Evolutionary conservation across 148 eudicot genomes (phyloP), one percentile per base, ranked within the genome.

Genomic region (Salicornia ramosissima): DNA sequence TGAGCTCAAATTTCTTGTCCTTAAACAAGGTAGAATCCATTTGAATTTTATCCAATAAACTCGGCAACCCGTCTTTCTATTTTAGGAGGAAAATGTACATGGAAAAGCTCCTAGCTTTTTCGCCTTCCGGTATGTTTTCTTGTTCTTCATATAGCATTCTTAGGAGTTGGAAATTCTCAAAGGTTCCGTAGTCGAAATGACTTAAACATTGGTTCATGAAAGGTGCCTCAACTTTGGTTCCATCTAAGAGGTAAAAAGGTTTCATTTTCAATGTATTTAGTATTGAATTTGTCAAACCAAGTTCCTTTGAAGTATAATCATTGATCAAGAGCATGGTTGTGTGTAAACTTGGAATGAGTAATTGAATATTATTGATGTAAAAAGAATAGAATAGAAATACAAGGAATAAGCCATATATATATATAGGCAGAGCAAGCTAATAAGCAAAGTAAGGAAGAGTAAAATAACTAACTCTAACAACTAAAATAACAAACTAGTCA

Each of bases 31-130:
- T n/a, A n/a, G 42, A 9, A 1, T 62, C 36, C 14, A 29, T 39
- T 0, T 28, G 55, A 3, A 62, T n/a, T 0, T 30, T 42, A 25
- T 70, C 26, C 10, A 79, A 31, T 29, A 70, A 69, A 42, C 52
- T 12, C 22, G n/a, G 63, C 58, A 79, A 68, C 58, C 78, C 75
- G 19, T 70, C 24, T 6, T 49, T 64, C 51, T 69, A 15, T 11
- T 55, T 5, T 15, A 75, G 78, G 45, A 79, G 78, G 47, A 79
- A 74, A 28, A 79, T 69, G 46, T 69, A 74, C 81, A 78, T 69
- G 0, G 71, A 74, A 56, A 69, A 74, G 0, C 46, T 59, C 19
- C 12, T 68, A 11, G 19, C 16, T 1, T 69, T 31, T 43, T 31
- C 76, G 0, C 11, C 33, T 10, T 26, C 21, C 8, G 0, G n/a